Evolutionary conservation across 2,329 filamentous ascomycete genomes (phyloP).

Genomic region (Microdochium paspali): DNA sequence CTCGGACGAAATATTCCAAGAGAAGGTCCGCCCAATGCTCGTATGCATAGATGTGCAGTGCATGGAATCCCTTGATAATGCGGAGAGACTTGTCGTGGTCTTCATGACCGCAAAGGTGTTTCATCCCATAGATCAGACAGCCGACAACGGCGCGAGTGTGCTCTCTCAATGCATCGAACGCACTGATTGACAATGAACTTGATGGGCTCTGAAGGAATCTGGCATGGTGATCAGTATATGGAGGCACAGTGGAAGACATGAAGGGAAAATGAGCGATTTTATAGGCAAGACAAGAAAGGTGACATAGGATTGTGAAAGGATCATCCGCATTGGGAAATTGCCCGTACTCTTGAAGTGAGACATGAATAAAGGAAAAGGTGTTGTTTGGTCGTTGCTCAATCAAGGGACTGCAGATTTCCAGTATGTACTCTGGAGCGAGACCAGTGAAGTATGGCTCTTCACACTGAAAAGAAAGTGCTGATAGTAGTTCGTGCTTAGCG

Average conservation of each 20-base stretch:
- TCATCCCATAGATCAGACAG: conserved; percentile 14
- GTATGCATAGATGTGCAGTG: conserved; percentile 18
- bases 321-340: neutral
- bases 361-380: conserved; percentile 15
- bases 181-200: conserved; percentile 2
- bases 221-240: too few relatives aligned
- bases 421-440: conserved; percentile 12
- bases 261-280: too few relatives aligned
- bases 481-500: conserved; percentile 19
- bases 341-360: conserved; percentile 16
- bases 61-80: conserved; percentile 17
- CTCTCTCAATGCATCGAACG: conserved; percentile 5
- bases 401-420: conserved; percentile 12
- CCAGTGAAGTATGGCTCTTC: conserved; percentile 2
- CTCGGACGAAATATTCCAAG: conserved; percentile 3
- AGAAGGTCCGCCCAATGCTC: conserved; percentile 20
- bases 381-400: conserved; percentile 13
- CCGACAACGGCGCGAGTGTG: conserved; percentile 12
- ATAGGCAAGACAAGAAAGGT: too few relatives aligned
- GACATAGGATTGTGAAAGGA: neutral
- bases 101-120: conserved; percentile 5
- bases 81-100: conserved; percentile 2
- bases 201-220: conserved; percentile 3
- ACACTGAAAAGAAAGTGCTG: conserved; percentile 18
- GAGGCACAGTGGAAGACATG: too few relatives aligned